These are phyloP conservation scores for Lycium ferocissimum DNA, from an alignment of 257 asterid genomes.

Conservation along the genomic window DNA sequence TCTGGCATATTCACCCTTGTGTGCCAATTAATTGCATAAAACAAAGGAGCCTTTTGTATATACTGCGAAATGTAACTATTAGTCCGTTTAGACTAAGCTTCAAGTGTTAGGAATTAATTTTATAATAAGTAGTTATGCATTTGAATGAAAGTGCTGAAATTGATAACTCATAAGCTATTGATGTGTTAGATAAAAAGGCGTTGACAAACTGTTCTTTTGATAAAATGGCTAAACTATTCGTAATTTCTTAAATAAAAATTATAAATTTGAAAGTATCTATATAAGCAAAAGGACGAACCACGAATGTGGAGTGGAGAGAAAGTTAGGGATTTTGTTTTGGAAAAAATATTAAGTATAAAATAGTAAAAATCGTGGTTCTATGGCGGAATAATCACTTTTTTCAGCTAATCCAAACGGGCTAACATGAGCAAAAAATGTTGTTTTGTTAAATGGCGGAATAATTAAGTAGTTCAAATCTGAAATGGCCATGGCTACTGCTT, in stretches of 20 bases:
- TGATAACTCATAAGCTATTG: background rate
- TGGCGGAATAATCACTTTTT: no score
- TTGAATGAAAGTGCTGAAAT: background rate
- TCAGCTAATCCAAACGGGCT: no score
- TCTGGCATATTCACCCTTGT: background rate
- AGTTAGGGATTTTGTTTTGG: background rate
- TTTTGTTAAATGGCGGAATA: background rate
- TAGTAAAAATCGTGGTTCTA: no score
- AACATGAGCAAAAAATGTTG: background rate
- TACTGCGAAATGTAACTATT: background rate
- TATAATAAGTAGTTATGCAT: background rate
- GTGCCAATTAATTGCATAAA: slow-evolving; percentile 18
- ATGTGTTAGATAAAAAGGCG: background rate
- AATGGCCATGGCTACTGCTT: background rate
- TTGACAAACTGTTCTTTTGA: background rate
- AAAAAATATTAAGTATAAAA: no score
- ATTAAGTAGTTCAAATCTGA: background rate
- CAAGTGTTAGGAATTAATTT: no score
- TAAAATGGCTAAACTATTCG: no score
- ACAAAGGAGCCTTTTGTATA: background rate
- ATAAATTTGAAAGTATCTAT: background rate
- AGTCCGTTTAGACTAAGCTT: background rate
- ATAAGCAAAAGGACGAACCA: background rate
- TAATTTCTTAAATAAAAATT: no score
- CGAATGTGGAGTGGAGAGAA: background rate